Evolutionary conservation across 805 yeast genomes (phyloP).

Genomic region (Spathaspora hagerdaliae): DNA sequence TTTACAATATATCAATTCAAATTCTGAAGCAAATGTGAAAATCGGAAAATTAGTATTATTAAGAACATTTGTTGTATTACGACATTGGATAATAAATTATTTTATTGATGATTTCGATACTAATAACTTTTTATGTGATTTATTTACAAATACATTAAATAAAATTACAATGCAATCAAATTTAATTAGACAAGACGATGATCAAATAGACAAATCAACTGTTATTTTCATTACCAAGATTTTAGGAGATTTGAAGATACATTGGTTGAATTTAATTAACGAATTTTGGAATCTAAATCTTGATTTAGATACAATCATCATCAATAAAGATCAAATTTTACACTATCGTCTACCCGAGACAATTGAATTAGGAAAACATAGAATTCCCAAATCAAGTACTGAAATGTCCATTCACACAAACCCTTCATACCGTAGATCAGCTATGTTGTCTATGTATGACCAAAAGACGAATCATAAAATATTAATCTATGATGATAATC

Average conservation of each 20-base stretch:
- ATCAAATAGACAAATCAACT: slow-evolving; percentile 3
- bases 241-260: slow-evolving; percentile 35
- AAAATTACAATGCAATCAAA: slow-evolving; percentile 33
- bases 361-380: slow-evolving; percentile 13
- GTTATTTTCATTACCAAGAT: slow-evolving; percentile 34
- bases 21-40: slow-evolving; percentile 21
- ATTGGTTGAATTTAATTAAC: slow-evolving; percentile 31
- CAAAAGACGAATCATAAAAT: slow-evolving; percentile 30
- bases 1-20: slow-evolving; percentile 38
- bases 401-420: slow-evolving; percentile 39
- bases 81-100: slow-evolving; percentile 89
- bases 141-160: slow-evolving; percentile 46
- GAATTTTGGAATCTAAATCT: slow-evolving; percentile 29
- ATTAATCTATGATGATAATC: slow-evolving; percentile 26
- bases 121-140: slow-evolving; percentile 29
- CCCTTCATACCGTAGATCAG: slow-evolving; percentile 41
- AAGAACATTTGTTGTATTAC: slow-evolving; percentile 78
- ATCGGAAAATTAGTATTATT: slow-evolving; percentile 66
- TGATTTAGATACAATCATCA: slow-evolving; percentile 15
- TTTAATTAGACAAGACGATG: slow-evolving; percentile 13
- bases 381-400: slow-evolving; percentile 22
- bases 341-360: slow-evolving; percentile 22
- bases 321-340: slow-evolving; percentile 2
- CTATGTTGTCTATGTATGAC: slow-evolving; percentile 43
- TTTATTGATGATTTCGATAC: slow-evolving; percentile 71